A percentile compares a stretch with the other conserved stretches of the same genome.
Evolutionary conservation across 2,329 filamentous ascomycete species (phyloP).

Genomic region (Neoarthrinium moseri): DNA sequence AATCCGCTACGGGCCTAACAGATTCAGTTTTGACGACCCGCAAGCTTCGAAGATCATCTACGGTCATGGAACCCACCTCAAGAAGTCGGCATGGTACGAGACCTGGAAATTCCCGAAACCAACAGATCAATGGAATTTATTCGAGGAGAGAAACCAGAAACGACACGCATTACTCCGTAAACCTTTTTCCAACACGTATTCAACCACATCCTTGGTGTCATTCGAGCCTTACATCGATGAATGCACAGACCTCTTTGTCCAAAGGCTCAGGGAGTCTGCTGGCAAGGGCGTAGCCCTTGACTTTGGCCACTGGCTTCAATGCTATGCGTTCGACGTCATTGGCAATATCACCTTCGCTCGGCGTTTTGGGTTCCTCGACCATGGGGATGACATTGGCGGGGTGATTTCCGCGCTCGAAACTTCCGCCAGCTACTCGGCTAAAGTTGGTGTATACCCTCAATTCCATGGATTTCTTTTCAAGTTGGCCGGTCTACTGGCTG

Average conservation of each 20-base stretch:
- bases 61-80: constrained; percentile 31
- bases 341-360: background rate
- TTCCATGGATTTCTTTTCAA: constrained; percentile 2
- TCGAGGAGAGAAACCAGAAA: constrained; percentile 25
- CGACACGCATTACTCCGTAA: constrained; percentile 23
- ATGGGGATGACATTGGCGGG: background rate
- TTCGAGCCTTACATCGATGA: constrained; percentile 33
- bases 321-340: constrained; percentile 2
- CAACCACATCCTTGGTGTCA: constrained; percentile 29
- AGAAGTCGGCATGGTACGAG: constrained; percentile 32
- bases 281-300: constrained; percentile 17
- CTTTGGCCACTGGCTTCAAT: background rate
- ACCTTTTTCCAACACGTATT: constrained; percentile 25
- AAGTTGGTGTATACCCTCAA: background rate
- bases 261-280: constrained; percentile 25
- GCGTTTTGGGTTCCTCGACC: background rate
- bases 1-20: constrained; percentile 45
- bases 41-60: constrained; percentile 40
- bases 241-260: constrained; percentile 24
- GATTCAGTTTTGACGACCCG: constrained; percentile 43
- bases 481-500: constrained; percentile 8
- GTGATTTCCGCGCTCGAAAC: background rate
- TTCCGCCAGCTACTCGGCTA: background rate
- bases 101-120: constrained; percentile 16
- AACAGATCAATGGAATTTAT: constrained; percentile 21